Conservation (phyloP, 2,329 filamentous ascomycete species). For the Talaromyces sp. region DNA sequence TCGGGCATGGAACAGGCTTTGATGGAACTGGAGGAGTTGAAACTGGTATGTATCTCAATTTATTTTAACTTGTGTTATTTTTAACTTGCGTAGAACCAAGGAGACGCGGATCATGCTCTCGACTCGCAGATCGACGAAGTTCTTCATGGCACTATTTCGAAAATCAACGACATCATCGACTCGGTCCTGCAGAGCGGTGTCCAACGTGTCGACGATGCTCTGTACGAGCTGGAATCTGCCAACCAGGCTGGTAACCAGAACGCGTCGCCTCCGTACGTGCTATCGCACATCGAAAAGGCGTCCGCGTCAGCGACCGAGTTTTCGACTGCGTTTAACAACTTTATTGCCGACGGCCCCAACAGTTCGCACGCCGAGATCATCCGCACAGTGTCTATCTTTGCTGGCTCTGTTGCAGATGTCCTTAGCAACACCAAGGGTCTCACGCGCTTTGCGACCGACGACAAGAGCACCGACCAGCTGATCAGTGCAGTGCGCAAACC, state of each 20-base stretch:
- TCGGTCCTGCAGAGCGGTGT: slow-evolving; percentile 91
- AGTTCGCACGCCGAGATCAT: slow-evolving; percentile 87
- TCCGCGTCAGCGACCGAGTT: slow-evolving; percentile 94
- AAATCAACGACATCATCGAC: slow-evolving; percentile 97
- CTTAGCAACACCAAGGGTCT: slow-evolving; percentile 96
- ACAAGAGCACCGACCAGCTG: slow-evolving; percentile 86
- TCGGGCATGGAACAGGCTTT: slow-evolving; percentile 95
- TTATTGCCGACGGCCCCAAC: slow-evolving; percentile 92
- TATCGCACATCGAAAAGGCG: slow-evolving; percentile 96
- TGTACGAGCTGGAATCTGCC: slow-evolving; percentile 94
- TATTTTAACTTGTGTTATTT: neutral
- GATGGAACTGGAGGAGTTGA: slow-evolving; percentile 85
- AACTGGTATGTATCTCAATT: slow-evolving; percentile 42
- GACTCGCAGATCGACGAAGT: slow-evolving; percentile 90
- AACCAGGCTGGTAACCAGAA: slow-evolving; percentile 99
- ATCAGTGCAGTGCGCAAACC: slow-evolving; percentile 77
- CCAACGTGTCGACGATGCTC: slow-evolving; percentile 86
- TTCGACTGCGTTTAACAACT: slow-evolving; percentile 96
- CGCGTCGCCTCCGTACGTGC: slow-evolving; percentile 85
- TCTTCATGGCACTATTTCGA: slow-evolving; percentile 77
- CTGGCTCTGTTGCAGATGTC: slow-evolving; percentile 86
- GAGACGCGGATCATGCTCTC: slow-evolving; percentile 70
- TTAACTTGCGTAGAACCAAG: slow-evolving; percentile 49
- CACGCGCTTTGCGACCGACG: slow-evolving; percentile 85
- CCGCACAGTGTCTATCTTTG: slow-evolving; percentile 83